Conservation (phyloP, 2,329 filamentous ascomycete genomes). For the Emericellopsis atlantica region DNA sequence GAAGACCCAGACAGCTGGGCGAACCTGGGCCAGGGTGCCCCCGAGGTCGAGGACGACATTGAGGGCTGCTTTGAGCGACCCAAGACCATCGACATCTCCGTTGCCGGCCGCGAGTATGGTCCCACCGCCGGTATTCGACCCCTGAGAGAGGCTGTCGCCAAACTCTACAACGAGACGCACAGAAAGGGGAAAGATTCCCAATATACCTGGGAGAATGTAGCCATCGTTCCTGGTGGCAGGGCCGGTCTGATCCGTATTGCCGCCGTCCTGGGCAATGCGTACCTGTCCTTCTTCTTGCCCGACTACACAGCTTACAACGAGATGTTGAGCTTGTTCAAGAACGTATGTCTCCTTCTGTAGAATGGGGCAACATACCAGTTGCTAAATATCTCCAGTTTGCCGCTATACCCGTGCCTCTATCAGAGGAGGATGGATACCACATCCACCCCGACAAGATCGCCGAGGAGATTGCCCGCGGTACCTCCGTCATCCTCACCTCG, state of each 20-base stretch:
- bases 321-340: conserved; percentile 91
- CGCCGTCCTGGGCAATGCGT: conserved; percentile 83
- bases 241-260: conserved; percentile 91
- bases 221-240: conserved; percentile 86
- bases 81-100: conserved; percentile 61
- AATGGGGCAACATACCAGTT: not conserved
- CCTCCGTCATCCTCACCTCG: conserved; percentile 81
- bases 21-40: conserved; percentile 87
- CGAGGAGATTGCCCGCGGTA: conserved; percentile 78
- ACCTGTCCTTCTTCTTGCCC: conserved; percentile 86
- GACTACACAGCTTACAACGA: conserved; percentile 97
- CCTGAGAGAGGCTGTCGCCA: conserved; percentile 76
- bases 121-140: conserved; percentile 91
- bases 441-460: conserved; percentile 85
- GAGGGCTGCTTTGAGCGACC: conserved; percentile 79
- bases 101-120: conserved; percentile 76
- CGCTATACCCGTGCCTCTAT: conserved; percentile 74
- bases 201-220: conserved; percentile 97
- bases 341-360: conserved; percentile 29
- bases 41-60: conserved; percentile 89
- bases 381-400: conserved; percentile 46
- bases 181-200: conserved; percentile 75
- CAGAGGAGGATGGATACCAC: conserved; percentile 78
- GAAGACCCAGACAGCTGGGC: conserved; percentile 79
- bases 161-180: conserved; percentile 87